A percentile compares a stretch with the other conserved stretches of the same genome.
phyloP scores from a whole-genome alignment of 148 eudicot species.

The Arctostaphylos glauca region DNA sequence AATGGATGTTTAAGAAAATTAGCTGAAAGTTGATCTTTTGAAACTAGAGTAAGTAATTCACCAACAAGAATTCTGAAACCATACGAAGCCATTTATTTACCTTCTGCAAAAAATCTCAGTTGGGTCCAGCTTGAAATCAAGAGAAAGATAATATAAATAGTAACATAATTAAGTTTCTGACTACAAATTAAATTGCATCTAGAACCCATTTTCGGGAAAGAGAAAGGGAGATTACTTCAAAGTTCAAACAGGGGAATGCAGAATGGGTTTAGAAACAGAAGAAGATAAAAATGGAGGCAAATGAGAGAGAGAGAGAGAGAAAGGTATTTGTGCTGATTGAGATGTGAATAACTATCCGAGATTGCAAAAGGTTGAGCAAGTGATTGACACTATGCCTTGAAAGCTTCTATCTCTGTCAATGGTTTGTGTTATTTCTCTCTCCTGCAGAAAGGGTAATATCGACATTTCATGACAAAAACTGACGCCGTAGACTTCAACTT shows the following conservation, averaged over 20 bases:
- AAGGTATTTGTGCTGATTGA: conserved; percentile 12
- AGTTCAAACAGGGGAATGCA: background rate
- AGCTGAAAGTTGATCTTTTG: too few relatives aligned
- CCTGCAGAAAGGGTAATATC: too few relatives aligned
- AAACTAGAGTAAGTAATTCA: background rate
- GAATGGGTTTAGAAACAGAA: background rate
- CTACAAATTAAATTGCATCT: conserved; percentile 5
- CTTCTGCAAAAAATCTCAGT: conserved; percentile 28
- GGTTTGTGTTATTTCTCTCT: too few relatives aligned
- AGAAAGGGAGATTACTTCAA: background rate
- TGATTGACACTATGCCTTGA: too few relatives aligned
- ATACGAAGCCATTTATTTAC: background rate
- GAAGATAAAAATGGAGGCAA: too few relatives aligned
- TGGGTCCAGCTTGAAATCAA: conserved; percentile 40
- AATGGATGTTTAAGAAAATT: too few relatives aligned
- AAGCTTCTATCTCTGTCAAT: too few relatives aligned
- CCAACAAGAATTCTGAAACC: background rate
- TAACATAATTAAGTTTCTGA: conserved; percentile 15
- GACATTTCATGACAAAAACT: too few relatives aligned
- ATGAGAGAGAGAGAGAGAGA: too few relatives aligned
- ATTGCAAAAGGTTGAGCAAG: background rate
- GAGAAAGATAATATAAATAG: conserved; percentile 29
- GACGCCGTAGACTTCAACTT: too few relatives aligned
- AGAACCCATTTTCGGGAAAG: conserved; percentile 31
- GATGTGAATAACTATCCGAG: conserved; percentile 21